Evolutionary conservation across 2,329 filamentous ascomycete species (phyloP).

Genomic region (Penicillium brevicompactum): DNA sequence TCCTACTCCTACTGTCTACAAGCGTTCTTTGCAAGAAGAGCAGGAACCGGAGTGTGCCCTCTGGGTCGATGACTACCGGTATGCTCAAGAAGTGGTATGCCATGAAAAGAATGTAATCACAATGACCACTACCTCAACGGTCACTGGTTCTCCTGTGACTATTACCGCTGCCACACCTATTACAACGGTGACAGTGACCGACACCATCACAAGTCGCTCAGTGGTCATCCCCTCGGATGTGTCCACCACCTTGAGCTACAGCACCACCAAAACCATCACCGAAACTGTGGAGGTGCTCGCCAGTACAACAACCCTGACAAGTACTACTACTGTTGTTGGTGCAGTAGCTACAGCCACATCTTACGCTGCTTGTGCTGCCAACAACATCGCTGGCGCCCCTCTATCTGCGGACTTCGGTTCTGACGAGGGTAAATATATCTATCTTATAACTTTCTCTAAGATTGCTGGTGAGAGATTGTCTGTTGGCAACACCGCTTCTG

Average conservation of each 20-base stretch:
- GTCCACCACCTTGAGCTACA: slow-evolving; percentile 11
- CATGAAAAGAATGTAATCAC: slow-evolving; percentile 8
- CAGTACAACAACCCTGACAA: slow-evolving; percentile 1
- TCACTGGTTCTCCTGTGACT: slow-evolving; percentile 1
- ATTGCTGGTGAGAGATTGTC: neutral
- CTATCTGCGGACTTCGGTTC: slow-evolving; percentile 7
- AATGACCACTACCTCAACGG: slow-evolving; percentile 2
- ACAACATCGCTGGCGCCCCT: slow-evolving; percentile 7
- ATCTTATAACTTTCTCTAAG: neutral
- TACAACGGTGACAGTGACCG: slow-evolving; percentile 6
- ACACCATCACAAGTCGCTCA: slow-evolving; percentile 5
- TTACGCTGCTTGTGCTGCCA: slow-evolving; percentile 9
- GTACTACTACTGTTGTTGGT: neutral
- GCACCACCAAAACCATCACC: slow-evolving; percentile 9
- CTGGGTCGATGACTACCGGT: slow-evolving; percentile 6
- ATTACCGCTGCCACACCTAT: neutral
- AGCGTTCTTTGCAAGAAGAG: neutral
- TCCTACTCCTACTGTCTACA: neutral
- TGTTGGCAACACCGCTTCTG: neutral
- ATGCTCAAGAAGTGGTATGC: slow-evolving; percentile 6
- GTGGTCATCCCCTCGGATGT: slow-evolving; percentile 9
- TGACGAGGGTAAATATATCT: neutral
- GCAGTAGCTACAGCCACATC: neutral
- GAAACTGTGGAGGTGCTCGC: neutral
- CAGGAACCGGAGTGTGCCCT: neutral